Percentiles rank a stretch among this genome's conserved stretches.
Conservation (phyloP, 2,329 filamentous ascomycete genomes). For the Fusarium newnesense region DNA sequence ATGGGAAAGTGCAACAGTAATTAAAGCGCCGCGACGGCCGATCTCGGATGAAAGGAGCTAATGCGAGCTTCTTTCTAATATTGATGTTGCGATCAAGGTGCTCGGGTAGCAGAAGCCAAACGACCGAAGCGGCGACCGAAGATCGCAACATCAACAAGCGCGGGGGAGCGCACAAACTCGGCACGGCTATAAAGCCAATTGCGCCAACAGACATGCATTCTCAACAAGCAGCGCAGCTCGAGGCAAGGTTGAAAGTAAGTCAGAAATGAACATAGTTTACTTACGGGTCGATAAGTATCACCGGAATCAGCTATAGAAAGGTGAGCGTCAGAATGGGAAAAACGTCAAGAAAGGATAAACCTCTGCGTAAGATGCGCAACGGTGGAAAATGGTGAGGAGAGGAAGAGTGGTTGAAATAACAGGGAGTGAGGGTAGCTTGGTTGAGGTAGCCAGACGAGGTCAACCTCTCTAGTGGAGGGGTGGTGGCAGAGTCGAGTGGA, state of each 20-base stretch:
- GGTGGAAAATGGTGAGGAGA: constrained; percentile 40
- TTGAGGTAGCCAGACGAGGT: constrained; percentile 35
- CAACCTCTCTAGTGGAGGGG: constrained; percentile 48
- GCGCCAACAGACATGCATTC: constrained; percentile 17
- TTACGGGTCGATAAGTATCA: constrained; percentile 71
- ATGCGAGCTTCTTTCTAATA: constrained; percentile 19
- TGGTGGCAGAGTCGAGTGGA: constrained; percentile 54
- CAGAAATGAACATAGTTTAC: constrained; percentile 45
- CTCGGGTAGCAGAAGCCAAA: constrained; percentile 36
- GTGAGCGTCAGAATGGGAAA: constrained; percentile 45
- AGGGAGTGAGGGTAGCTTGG: constrained; percentile 46
- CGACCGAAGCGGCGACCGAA: constrained; percentile 22
- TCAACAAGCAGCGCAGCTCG: constrained; percentile 10
- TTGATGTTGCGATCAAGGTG: constrained; percentile 27
- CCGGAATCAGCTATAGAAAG: constrained; percentile 67
- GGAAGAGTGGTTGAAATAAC: constrained; percentile 48
- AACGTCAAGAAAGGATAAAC: constrained; percentile 36
- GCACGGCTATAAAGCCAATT: constrained; percentile 23
- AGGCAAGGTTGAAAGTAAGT: constrained; percentile 14
- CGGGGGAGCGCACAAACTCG: constrained; percentile 37
- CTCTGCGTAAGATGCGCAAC: constrained; percentile 41
- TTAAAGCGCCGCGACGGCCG: constrained; percentile 24
- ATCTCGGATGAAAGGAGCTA: constrained; percentile 40
- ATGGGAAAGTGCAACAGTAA: constrained; percentile 3
- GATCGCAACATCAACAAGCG: constrained; percentile 28